phyloP scores from a whole-genome alignment of 495 filamentous ascomycete species.

The Aspergillus cristatus region DNA sequence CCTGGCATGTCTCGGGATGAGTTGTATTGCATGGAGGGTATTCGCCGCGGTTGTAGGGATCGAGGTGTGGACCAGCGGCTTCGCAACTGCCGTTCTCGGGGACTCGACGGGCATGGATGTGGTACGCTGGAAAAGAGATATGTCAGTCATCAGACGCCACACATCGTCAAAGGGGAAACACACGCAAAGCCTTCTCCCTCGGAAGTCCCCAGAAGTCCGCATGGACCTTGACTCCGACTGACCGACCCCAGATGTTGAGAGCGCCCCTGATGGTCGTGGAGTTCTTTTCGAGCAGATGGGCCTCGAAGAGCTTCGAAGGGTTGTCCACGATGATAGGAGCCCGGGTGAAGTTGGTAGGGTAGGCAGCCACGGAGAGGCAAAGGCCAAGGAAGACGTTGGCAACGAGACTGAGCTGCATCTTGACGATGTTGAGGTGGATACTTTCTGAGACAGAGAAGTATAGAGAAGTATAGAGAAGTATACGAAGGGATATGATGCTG shows the following conservation, averaged over 20 bases:
- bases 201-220: conserved; percentile 61
- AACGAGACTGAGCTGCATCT: conserved; percentile 32
- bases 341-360: conserved; percentile 15
- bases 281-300: conserved; percentile 45
- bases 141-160: background rate
- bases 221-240: conserved; percentile 51
- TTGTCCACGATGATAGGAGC: conserved; percentile 54
- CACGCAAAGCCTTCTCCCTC: conserved; percentile 64
- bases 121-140: conserved; percentile 51
- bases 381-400: conserved; percentile 32
- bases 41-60: conserved; percentile 59
- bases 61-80: conserved; percentile 55
- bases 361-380: conserved; percentile 24
- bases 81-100: conserved; percentile 72
- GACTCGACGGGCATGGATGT: conserved; percentile 69
- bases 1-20: conserved; percentile 62
- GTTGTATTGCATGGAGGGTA: conserved; percentile 51
- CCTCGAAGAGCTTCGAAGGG: conserved; percentile 46
- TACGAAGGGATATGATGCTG: background rate
- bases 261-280: conserved; percentile 52
- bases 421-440: conserved; percentile 8
- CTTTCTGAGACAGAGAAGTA: no score
- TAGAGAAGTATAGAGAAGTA: background rate
- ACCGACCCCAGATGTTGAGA: conserved; percentile 43
- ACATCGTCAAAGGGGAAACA: conserved; percentile 19